Evolutionary conservation across 169 alveolate genomes (phyloP).

Genomic region (Plasmodium inui): DNA sequence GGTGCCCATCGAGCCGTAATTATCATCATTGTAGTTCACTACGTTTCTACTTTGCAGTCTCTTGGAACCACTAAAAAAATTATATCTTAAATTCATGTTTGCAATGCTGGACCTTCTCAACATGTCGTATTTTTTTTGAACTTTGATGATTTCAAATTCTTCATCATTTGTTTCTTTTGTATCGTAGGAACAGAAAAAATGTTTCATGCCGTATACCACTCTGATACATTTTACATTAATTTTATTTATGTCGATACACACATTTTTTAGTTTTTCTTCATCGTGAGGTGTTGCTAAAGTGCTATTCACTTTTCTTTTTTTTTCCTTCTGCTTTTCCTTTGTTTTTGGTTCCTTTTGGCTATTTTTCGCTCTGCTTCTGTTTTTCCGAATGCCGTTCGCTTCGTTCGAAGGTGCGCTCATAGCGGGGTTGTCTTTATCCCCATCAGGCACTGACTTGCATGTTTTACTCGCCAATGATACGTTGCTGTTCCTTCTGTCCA

Average conservation of each 20-base stretch:
- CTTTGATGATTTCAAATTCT: constrained; percentile 57
- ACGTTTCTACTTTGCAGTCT: constrained; percentile 27
- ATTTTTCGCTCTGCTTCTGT: not conserved
- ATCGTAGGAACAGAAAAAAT: constrained; percentile 73
- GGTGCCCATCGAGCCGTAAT: not conserved
- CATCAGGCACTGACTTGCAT: not conserved
- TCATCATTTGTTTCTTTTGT: constrained; percentile 34
- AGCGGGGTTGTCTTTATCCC: not conserved
- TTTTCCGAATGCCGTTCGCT: not conserved
- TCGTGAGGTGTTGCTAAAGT: not conserved
- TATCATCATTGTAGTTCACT: not conserved
- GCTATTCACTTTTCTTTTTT: not conserved
- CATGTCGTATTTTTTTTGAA: constrained; percentile 50
- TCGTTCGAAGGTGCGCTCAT: not conserved
- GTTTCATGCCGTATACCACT: constrained; percentile 49
- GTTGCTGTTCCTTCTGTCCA: not conserved
- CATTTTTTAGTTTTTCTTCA: constrained; percentile 16
- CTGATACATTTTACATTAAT: constrained; percentile 47
- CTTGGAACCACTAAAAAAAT: constrained; percentile 19
- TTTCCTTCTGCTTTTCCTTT: not conserved
- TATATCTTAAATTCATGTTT: constrained; percentile 62
- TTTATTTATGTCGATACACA: constrained; percentile 28
- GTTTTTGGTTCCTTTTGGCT: not conserved
- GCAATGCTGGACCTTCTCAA: constrained; percentile 11
- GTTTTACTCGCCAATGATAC: not conserved